Evolutionary conservation across 345 rosid genomes (phyloP).

Genomic region (Gossypium thurberi): DNA sequence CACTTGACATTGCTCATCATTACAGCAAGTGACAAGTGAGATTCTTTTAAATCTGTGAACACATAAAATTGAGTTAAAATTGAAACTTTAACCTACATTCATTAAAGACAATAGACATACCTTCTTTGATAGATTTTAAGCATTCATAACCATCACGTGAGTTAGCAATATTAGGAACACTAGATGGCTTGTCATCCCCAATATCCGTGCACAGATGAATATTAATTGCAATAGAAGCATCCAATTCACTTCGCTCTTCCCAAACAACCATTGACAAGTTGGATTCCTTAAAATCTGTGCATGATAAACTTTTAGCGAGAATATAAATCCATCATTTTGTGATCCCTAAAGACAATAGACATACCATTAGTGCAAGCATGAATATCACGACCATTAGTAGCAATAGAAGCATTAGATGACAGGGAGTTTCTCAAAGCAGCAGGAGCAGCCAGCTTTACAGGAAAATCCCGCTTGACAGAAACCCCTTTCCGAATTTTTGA

Average conservation of each 20-base stretch:
- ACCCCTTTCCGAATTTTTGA: neutral
- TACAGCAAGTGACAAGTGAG: too few species aligned
- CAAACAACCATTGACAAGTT: neutral
- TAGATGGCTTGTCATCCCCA: neutral
- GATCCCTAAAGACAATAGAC: neutral
- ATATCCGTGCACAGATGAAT: neutral
- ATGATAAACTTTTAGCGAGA: neutral
- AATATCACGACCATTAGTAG: neutral
- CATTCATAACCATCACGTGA: neutral
- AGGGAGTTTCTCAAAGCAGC: neutral
- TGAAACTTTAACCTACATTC: too few species aligned
- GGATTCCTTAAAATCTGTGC: neutral
- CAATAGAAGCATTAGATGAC: neutral
- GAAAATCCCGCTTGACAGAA: neutral
- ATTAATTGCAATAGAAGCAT: neutral
- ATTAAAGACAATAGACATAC: neutral
- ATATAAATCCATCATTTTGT: neutral
- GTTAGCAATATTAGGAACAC: neutral
- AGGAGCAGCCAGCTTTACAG: neutral
- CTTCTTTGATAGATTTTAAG: neutral
- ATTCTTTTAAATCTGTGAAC: too few species aligned
- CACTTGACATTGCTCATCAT: neutral
- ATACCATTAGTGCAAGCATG: neutral
- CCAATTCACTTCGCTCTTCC: neutral
- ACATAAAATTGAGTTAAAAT: too few species aligned